These are phyloP conservation scores for Pichia insulana DNA, from an alignment of 805 yeast genomes.

Conservation along the genomic window DNA sequence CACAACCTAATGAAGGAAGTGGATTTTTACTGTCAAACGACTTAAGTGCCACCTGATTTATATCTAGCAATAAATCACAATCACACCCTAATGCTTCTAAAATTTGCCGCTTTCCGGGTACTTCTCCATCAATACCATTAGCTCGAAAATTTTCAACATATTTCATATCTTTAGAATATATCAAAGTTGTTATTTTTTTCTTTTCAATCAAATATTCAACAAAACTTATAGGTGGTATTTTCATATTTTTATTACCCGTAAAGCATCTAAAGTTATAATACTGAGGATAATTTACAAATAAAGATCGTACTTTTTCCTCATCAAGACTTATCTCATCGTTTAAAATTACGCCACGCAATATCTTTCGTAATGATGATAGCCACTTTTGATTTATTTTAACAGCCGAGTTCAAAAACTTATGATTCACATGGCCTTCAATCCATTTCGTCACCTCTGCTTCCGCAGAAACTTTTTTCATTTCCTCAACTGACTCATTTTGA, in stretches of 20 bases:
- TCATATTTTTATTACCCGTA: not conserved
- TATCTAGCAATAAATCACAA: not conserved
- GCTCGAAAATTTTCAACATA: constrained; percentile 4
- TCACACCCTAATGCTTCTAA: constrained; percentile 6
- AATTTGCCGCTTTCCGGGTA: not conserved
- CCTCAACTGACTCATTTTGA: not conserved
- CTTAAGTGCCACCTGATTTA: not conserved
- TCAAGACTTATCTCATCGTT: not conserved
- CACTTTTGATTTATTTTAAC: constrained; percentile 1
- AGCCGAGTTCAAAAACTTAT: constrained; percentile 1
- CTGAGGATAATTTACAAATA: not conserved
- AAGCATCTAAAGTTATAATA: constrained; percentile 5
- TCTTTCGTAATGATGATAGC: not conserved
- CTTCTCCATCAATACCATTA: not conserved
- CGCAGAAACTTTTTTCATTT: not conserved
- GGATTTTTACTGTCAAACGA: constrained; percentile 7
- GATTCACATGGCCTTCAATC: constrained; percentile 2
- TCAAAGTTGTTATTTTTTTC: not conserved
- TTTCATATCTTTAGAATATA: not conserved
- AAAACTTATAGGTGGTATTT: too few species aligned
- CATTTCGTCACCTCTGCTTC: not conserved
- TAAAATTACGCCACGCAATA: not conserved
- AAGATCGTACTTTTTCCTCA: not conserved
- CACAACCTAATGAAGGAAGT: constrained; percentile 8
- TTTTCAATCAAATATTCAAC: not conserved